Conservation (phyloP, 2,329 filamentous ascomycete genomes). For the Myriangium duriaei region DNA sequence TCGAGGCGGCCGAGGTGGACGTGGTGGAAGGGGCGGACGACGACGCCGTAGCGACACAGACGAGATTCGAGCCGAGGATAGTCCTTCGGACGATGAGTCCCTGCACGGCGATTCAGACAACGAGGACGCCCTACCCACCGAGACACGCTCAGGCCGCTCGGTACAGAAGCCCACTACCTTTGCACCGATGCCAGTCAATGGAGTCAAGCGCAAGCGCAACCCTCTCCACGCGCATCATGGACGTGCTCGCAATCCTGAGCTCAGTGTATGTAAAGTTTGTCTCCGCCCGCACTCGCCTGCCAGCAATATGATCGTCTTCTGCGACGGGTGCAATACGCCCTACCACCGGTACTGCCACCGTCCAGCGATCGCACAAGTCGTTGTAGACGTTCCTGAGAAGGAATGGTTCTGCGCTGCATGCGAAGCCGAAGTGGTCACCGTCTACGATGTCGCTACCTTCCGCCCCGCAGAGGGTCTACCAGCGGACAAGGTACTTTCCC, state of each 20-base stretch:
- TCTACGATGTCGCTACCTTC: constrained; percentile 28
- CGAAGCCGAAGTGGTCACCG: constrained; percentile 31
- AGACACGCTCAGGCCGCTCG: constrained; percentile 64
- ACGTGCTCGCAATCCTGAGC: constrained; percentile 39
- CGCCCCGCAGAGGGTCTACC: constrained; percentile 28
- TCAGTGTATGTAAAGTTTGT: constrained; percentile 59
- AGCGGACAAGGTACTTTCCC: constrained; percentile 28
- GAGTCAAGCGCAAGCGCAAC: constrained; percentile 45
- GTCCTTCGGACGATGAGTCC: constrained; percentile 27
- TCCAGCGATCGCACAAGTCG: constrained; percentile 57
- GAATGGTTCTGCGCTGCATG: constrained; percentile 63
- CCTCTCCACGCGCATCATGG: constrained; percentile 26
- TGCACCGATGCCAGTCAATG: constrained; percentile 38
- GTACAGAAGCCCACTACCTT: constrained; percentile 54
- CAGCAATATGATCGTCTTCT: constrained; percentile 76
- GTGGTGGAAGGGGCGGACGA: constrained; percentile 13
- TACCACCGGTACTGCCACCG: constrained; percentile 79
- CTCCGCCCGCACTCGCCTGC: constrained; percentile 56
- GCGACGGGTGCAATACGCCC: constrained; percentile 64
- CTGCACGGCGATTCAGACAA: constrained; percentile 24
- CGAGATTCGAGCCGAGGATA: constrained; percentile 20
- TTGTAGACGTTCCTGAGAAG: constrained; percentile 51
- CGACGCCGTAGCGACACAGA: constrained; percentile 11
- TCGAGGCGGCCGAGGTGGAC: constrained; percentile 9
- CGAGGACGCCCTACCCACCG: constrained; percentile 44